A percentile compares a stretch with the other conserved stretches of the same genome.
Evolutionary conservation across 495 filamentous ascomycete species (phyloP).

Genomic region (Podospora pseudoanserina): DNA sequence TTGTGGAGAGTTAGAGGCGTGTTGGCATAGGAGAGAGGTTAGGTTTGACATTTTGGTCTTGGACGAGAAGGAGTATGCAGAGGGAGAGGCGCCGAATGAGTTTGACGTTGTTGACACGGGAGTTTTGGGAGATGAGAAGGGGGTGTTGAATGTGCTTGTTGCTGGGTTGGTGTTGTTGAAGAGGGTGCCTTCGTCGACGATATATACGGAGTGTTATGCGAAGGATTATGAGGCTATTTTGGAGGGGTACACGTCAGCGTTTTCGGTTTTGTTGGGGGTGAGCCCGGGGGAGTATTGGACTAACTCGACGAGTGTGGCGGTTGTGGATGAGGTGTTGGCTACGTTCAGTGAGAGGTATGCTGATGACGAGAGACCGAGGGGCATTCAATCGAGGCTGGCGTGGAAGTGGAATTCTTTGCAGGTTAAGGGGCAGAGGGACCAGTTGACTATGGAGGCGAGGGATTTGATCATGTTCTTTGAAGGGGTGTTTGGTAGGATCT

Average conservation of each 20-base stretch:
- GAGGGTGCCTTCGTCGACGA: conserved; percentile 34
- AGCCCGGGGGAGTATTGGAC: conserved; percentile 50
- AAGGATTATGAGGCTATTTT: conserved; percentile 37
- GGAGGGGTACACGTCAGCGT: conserved; percentile 42
- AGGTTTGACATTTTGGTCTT: conserved; percentile 35
- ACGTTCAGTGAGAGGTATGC: neutral
- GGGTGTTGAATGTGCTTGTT: conserved; percentile 47
- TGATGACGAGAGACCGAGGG: neutral
- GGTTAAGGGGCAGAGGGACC: conserved; percentile 14
- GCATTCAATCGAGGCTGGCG: conserved; percentile 25
- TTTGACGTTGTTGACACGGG: conserved; percentile 62
- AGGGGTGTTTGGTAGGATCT: neutral
- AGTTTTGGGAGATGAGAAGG: conserved; percentile 49
- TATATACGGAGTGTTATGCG: conserved; percentile 44
- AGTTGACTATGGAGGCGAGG: conserved; percentile 13
- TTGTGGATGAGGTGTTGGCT: conserved; percentile 26
- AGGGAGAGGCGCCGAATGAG: conserved; percentile 32
- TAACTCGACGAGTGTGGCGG: conserved; percentile 37
- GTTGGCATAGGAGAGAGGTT: conserved; percentile 29
- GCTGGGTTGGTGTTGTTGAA: conserved; percentile 47
- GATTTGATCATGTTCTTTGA: conserved; percentile 17
- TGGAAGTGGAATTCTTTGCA: conserved; percentile 24
- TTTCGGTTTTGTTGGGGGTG: conserved; percentile 48
- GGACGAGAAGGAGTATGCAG: conserved; percentile 39
- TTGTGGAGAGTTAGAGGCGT: conserved; percentile 21